A percentile compares a stretch with the other conserved stretches of the same genome.
Evolutionary conservation across 768 basidiomycete species (phyloP).

Genomic region (Tephrocybe sp.): DNA sequence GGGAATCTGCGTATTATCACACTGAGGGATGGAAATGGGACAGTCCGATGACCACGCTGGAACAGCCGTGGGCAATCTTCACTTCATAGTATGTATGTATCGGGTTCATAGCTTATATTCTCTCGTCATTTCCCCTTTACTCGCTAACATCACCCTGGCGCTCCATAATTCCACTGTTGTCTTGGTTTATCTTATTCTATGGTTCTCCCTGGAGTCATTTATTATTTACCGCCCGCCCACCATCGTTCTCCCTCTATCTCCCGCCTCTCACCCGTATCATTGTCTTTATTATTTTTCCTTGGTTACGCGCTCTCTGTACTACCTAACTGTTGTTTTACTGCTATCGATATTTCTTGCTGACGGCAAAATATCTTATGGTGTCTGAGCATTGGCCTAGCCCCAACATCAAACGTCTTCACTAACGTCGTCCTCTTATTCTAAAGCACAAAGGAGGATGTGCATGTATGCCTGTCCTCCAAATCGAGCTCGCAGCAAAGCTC

Average conservation of each 20-base stretch:
- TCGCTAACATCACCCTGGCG: conserved; percentile 16
- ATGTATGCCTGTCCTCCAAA: no score
- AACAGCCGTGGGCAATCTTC: conserved; percentile 76
- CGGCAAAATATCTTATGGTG: conserved; percentile 12
- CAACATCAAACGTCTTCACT: no score
- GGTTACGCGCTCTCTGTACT: conserved; percentile 56
- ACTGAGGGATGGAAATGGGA: conserved; percentile 72
- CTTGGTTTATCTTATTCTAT: conserved; percentile 33
- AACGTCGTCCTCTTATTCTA: no score
- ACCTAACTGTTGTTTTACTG: conserved; percentile 59
- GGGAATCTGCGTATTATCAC: conserved; percentile 70
- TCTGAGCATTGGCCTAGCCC: no score
- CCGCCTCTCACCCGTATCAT: conserved; percentile 31
- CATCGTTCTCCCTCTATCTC: conserved; percentile 17
- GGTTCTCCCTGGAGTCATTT: conserved; percentile 43
- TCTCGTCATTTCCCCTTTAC: conserved; percentile 16
- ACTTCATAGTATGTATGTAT: conserved; percentile 44
- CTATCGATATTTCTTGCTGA: conserved; percentile 54
- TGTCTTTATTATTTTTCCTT: conserved; percentile 36
- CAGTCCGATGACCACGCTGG: conserved; percentile 59
- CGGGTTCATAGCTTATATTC: conserved; percentile 38
- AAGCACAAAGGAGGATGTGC: no score
- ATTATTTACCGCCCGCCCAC: conserved; percentile 27
- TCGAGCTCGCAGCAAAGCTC: no score
- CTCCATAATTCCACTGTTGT: conserved; percentile 22